Evolutionary conservation across 768 basidiomycete species (phyloP), one percentile per base, ranked within the genome.

Genomic region (Leccinum longicurvipes): DNA sequence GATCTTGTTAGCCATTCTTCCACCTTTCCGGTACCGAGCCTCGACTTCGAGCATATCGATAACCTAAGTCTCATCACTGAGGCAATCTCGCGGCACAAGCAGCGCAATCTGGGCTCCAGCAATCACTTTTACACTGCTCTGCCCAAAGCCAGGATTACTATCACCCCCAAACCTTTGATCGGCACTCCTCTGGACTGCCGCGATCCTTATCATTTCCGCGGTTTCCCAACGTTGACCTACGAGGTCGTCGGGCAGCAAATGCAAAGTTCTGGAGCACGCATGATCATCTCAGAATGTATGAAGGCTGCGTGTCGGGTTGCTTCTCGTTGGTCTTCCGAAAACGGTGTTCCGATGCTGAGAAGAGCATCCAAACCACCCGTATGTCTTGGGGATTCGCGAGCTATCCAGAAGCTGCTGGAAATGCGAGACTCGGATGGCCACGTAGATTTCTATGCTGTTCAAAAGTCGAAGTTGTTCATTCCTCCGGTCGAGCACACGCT

Each of bases 271-370:
- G 83, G 85, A 24, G 60, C 87, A 17, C 79, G 81, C 41, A 62
- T 68, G 47, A 63, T 92, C 51, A 84, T 99, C 11, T 76, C 85
- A 0, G 93, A 97, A 70, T 76, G 79, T 63, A 94, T 94, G 87
- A 89, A 93, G 64, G 65, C 86, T 17, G 93, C 91, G 0, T 86
- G 84, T 47, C 83, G 86, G 2, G 76, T 86, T 1, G 86, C 89
- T 1, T 95, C 93, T 25, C 76, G 74, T 39, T 93, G 91, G 73
- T 82, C 82, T 54, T 58, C 67, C 19, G 86, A 89, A 10, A 77
- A 75, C 15, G 73, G 74, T 4, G 57, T 96, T 29, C 85, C 87
- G 3, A 76, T 84, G 42, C 65, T 91, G 6, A 88, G 87, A 48
- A 82, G 93, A 19, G 63, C 71, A 3, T 65, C 76, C 23, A 66